phyloP scores from a whole-genome alignment of 1,139 yeast species.

The Hansenula lynferdii region DNA sequence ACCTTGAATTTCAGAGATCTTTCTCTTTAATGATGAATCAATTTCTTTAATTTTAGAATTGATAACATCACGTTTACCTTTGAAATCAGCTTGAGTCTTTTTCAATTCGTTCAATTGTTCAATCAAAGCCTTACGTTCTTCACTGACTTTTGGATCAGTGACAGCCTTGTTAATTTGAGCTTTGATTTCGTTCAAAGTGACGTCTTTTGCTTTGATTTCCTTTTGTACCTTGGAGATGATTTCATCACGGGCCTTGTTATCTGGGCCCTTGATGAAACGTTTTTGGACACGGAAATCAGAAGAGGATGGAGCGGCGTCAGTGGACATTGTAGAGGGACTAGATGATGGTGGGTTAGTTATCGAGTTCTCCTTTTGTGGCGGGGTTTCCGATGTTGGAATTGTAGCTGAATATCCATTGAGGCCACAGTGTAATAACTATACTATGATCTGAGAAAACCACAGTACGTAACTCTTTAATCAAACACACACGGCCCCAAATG shows the following conservation, averaged over 20 bases:
- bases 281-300: slow-evolving; percentile 25
- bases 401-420: too few species aligned
- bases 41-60: slow-evolving; percentile 69
- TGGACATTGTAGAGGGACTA: neutral
- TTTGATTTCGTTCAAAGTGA: slow-evolving; percentile 26
- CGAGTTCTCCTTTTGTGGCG: neutral
- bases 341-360: neutral
- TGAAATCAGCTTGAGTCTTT: slow-evolving; percentile 65
- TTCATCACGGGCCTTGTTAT: slow-evolving; percentile 52
- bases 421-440: too few species aligned
- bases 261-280: slow-evolving; percentile 72
- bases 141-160: slow-evolving; percentile 36
- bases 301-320: slow-evolving; percentile 7
- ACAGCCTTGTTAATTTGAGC: slow-evolving; percentile 30
- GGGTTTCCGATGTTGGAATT: too few species aligned
- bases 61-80: slow-evolving; percentile 62
- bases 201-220: slow-evolving; percentile 69
- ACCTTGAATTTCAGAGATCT: slow-evolving; percentile 62
- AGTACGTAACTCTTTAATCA: too few species aligned
- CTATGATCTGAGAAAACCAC: too few species aligned
- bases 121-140: slow-evolving; percentile 61
- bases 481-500: too few species aligned
- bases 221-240: slow-evolving; percentile 55
- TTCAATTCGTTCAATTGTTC: slow-evolving; percentile 60
- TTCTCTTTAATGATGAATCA: slow-evolving; percentile 73